Conservation (phyloP, 257 asterid species). For the Lantana camara region DNA sequence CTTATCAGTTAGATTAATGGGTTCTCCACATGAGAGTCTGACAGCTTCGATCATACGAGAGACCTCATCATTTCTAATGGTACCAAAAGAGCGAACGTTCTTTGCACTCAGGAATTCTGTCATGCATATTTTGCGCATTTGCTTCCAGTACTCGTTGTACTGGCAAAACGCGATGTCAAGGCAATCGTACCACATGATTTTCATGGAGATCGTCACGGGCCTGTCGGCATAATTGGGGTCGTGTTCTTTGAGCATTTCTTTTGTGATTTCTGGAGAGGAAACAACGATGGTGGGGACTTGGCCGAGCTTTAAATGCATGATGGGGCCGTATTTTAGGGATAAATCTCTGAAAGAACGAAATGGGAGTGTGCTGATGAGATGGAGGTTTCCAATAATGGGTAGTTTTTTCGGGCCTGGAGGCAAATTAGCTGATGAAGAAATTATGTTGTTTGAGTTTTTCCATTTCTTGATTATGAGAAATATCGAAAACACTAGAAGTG, state of each 20-base stretch:
- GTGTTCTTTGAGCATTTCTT: conserved; percentile 5
- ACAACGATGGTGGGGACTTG: conserved; percentile 10
- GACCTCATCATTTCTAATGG: no score
- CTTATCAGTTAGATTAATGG: conserved; percentile 9
- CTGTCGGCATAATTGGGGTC: conserved; percentile 17
- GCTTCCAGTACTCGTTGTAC: conserved; percentile 31
- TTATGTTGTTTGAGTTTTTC: conserved; percentile 9
- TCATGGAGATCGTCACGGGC: background rate
- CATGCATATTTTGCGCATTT: conserved; percentile 37
- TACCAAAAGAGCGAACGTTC: conserved; percentile 20
- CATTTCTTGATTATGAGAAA: background rate
- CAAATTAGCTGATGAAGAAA: background rate
- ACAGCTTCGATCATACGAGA: conserved; percentile 6
- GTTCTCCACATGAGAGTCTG: background rate
- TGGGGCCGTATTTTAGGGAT: conserved; percentile 20
- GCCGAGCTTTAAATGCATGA: conserved; percentile 21
- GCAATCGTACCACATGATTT: conserved; percentile 34
- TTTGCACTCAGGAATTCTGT: conserved; percentile 25
- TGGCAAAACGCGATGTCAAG: conserved; percentile 21
- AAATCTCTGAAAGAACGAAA: conserved; percentile 22
- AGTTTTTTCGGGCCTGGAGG: conserved; percentile 32
- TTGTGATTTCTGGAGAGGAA: conserved; percentile 20
- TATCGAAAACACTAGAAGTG: background rate
- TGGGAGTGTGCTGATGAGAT: conserved; percentile 6
- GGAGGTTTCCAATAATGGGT: conserved; percentile 33